Conservation (phyloP, 352 stramenopile species). For the Globisporangium echinulatum region DNA sequence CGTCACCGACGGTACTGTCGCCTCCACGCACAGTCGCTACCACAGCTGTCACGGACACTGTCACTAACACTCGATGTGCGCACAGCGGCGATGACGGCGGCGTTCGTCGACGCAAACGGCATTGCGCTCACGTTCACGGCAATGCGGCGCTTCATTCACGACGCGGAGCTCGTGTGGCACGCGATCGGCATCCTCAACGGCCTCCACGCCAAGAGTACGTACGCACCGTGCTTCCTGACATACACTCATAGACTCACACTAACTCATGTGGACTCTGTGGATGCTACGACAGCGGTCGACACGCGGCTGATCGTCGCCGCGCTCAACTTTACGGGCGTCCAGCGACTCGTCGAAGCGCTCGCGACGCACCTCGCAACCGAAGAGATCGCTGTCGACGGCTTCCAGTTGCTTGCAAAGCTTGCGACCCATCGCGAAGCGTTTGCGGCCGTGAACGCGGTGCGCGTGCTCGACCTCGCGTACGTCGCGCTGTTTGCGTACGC, state of each 20-base stretch:
- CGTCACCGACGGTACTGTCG: conserved; percentile 45
- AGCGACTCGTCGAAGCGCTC: conserved; percentile 54
- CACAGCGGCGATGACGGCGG: conserved; percentile 39
- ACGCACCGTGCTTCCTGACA: neutral
- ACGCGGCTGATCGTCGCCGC: conserved; percentile 38
- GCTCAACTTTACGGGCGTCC: conserved; percentile 48
- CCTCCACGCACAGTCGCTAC: neutral
- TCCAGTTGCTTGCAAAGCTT: conserved; percentile 55
- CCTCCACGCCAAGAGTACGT: conserved; percentile 45
- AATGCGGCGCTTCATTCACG: conserved; percentile 44
- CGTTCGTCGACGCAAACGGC: conserved; percentile 60
- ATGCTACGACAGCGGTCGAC: conserved; percentile 28
- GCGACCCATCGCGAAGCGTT: conserved; percentile 38
- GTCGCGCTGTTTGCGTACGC: conserved; percentile 64
- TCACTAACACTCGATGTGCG: neutral
- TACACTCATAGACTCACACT: neutral
- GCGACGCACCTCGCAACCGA: conserved; percentile 63
- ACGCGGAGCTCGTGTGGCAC: conserved; percentile 74
- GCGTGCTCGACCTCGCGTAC: conserved; percentile 67
- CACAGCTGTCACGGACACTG: neutral
- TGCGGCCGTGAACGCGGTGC: conserved; percentile 46
- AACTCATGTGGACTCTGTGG: neutral
- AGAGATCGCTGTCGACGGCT: conserved; percentile 68
- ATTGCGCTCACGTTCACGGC: conserved; percentile 42
- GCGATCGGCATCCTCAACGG: conserved; percentile 63